Evolutionary conservation across 2,329 filamentous ascomycete genomes (phyloP), one percentile per base, ranked within the genome.

Genomic region (Aspergillus quadricinctus): DNA sequence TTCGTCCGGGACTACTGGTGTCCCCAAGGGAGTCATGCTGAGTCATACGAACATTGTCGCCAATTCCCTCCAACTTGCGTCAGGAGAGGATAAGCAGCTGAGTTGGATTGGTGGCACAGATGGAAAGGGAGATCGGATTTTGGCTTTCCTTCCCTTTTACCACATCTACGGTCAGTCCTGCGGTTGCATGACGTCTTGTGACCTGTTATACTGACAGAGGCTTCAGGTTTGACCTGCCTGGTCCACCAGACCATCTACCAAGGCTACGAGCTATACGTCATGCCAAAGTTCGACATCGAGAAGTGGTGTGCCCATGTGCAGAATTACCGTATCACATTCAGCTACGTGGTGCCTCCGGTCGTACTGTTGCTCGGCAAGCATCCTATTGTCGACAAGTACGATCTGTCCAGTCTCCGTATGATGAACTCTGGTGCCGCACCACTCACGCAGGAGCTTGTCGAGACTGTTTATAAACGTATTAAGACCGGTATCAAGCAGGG

Each of bases 1-100:
- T 72, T 91, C 87, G 50, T 92, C 88, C 7, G 93, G 93, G 7
- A 97, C 93, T 0, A 97, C 93, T 0, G 93, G 93, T 1, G 77
- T 92, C 51, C 92, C 93, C 0, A 97, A 97, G 74, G 93, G 92
- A 17, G 93, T 97, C 14, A 89, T 90, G 83, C 79, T 97, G 31
- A 88, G 85, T 7, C 93, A 97, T 73, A 73, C 77, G 61, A 97
- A 97, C 70, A 86, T 96, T 57, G 83, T 95, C 10, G 78, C 90
- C 57, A 96, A 96, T 71, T 69, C 86, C 6, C 63, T 83, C 29
- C 87, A 89, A 73, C 68, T 80, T 28, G 70, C 72, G 1, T 67
- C 74, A 27, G 75, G 80, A 4, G 87, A 91, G 56, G 77, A 75
- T 1, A 77, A 75, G 0, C 79, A 84, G 46, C 71, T 89, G 54